Percentiles rank a stretch among this genome's conserved stretches.
Conservation (phyloP, 2,329 filamentous ascomycete genomes). For the Penicillium polonicum region DNA sequence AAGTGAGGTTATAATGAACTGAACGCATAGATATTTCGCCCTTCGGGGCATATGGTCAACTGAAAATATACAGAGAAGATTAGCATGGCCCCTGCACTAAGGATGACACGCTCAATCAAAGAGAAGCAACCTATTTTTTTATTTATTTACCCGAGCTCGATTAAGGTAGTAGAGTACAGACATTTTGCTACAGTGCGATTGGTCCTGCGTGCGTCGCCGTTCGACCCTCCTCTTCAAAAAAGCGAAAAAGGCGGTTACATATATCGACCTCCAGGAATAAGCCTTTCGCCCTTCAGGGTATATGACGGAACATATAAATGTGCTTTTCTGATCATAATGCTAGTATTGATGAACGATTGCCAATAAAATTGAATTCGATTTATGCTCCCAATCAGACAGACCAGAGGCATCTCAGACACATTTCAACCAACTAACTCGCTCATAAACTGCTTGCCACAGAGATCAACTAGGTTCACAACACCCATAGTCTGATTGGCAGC, state of each 20-base stretch:
- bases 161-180: neutral
- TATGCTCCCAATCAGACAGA: no score
- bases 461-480: no score
- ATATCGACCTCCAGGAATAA: neutral
- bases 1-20: no score
- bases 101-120: slow-evolving; percentile 88
- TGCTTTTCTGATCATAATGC: no score
- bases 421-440: no score
- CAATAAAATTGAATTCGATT: no score
- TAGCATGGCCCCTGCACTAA: slow-evolving; percentile 86
- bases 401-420: no score
- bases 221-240: neutral
- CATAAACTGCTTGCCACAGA: no score
- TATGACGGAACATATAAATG: no score
- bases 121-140: slow-evolving; percentile 59
- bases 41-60: slow-evolving; percentile 60
- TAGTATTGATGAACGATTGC: no score
- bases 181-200: neutral
- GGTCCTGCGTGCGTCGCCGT: neutral
- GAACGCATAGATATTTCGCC: slow-evolving; percentile 18
- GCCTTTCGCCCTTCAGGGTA: neutral
- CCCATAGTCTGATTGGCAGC: no score
- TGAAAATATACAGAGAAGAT: slow-evolving; percentile 73
- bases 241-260: no score
- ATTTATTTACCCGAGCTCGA: neutral